phyloP scores from a whole-genome alignment of 257 asterid species.

The Nicotiana obtusifolia region DNA sequence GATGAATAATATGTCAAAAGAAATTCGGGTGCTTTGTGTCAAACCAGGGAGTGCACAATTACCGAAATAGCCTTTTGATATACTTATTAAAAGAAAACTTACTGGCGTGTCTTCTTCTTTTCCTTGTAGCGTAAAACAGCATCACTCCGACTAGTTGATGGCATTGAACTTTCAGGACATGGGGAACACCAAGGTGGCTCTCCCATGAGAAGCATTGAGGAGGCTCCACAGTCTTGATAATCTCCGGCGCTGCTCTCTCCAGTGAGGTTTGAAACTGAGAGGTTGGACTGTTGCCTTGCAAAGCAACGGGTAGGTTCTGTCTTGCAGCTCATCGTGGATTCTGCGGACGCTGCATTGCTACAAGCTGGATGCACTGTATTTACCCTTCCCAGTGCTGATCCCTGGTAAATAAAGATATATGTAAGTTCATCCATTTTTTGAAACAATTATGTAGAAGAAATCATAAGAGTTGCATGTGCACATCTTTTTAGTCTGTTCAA shows the following conservation, averaged over 20 bases:
- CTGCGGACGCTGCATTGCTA: conserved; percentile 81
- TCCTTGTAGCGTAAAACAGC: conserved; percentile 94
- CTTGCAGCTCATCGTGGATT: conserved; percentile 68
- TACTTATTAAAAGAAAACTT: conserved; percentile 12
- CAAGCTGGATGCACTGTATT: conserved; percentile 54
- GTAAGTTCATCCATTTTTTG: background rate
- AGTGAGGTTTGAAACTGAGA: conserved; percentile 66
- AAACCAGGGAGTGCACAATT: background rate
- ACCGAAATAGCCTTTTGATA: background rate
- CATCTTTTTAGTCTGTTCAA: background rate
- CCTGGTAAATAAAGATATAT: conserved; percentile 30
- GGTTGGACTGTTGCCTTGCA: conserved; percentile 43
- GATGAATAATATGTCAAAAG: background rate
- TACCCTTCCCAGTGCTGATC: conserved; percentile 41
- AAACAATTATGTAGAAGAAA: background rate
- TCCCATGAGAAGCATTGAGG: conserved; percentile 48
- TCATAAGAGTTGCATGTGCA: background rate
- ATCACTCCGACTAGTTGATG: conserved; percentile 59
- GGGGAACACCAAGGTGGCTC: conserved; percentile 73
- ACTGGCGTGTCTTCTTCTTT: conserved; percentile 82
- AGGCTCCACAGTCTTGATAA: conserved; percentile 59
- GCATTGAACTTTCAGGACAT: conserved; percentile 52
- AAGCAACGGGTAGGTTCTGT: conserved; percentile 68
- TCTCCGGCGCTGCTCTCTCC: conserved; percentile 67
- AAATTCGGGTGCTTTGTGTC: background rate